Evolutionary conservation across 768 basidiomycete species (phyloP), one percentile per base, ranked within the genome.

Genomic region (Lactarius vividus): DNA sequence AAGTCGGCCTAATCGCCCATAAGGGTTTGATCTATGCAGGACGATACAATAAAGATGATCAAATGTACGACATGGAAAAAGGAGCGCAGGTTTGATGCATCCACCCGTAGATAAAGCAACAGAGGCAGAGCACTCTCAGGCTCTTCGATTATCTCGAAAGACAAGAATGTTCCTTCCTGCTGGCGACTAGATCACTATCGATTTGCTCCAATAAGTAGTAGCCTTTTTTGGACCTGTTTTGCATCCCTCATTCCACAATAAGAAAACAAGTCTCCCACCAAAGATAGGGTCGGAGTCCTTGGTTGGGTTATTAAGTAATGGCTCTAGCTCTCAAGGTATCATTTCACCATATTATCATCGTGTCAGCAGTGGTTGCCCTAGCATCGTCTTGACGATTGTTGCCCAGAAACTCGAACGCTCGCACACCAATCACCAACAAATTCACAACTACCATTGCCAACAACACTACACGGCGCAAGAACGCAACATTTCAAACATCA

Each of bases 401-500:
- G n/a, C n/a, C n/a, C 44, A 46, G 20, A 13, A 23, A 13, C 13
- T 52, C 26, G 1, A 26, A 52, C 49, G 10, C 26, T 52, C 49
- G 2, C 49, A 52, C 49, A 13, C 6, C 49, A 52, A 52, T 52
- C 49, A 52, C 49, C 23, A 52, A 26, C 49, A 52, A 52, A 26
- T 52, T 52, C 13, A 35, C 20, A 26, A 4, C 9, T 49, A 44
- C 44, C 59, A 26, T 59, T 59, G n/a, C 11, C n/a, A 31, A 60
- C 31, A 31, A 37, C 59, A 57, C 8, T 37, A 49, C 55, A 65
- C 15, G 4, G 18, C 54, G 29, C 28, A 4, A n/a, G 39, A 10
- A 31, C 15, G 3, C 35, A 55, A 65, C 64, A 57, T 23, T 33
- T n/a, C 28, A 56, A 59, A 20, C 37, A 31, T 29, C 3, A 65